Evolutionary conservation across 768 basidiomycete species (phyloP).

Genomic region (Psilocybe subaeruginosa): DNA sequence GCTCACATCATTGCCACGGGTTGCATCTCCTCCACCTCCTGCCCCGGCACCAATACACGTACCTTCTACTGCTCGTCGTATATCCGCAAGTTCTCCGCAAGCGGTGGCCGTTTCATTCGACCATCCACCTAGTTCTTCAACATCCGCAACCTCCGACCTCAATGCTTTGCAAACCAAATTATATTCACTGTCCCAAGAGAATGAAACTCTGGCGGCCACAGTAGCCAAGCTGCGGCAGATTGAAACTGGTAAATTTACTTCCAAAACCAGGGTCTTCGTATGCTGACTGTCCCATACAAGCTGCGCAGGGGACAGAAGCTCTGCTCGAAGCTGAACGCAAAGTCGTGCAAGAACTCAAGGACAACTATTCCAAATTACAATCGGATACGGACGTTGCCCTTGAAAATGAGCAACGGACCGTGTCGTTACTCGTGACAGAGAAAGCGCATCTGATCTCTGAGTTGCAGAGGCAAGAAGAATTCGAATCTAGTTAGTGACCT

Average conservation of each 20-base stretch:
- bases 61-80: conserved; percentile 16
- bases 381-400: conserved; percentile 35
- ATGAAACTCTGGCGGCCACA: conserved; percentile 18
- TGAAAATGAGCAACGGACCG: conserved; percentile 71
- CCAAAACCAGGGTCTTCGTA: conserved; percentile 7
- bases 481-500: conserved; percentile 61
- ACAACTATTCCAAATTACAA: conserved; percentile 31
- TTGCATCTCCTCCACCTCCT: conserved; percentile 37
- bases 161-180: conserved; percentile 21
- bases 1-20: conserved; percentile 61
- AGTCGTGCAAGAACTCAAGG: conserved; percentile 31
- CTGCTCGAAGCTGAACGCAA: conserved; percentile 36
- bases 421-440: conserved; percentile 76
- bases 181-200: conserved; percentile 23
- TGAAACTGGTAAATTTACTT: conserved; percentile 34
- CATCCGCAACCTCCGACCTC: conserved; percentile 18
- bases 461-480: conserved; percentile 56
- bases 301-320: conserved; percentile 33
- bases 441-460: conserved; percentile 64
- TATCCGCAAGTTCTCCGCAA: conserved; percentile 23
- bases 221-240: conserved; percentile 25
- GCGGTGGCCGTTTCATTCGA: conserved; percentile 21
- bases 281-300: conserved; percentile 24
- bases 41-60: conserved; percentile 5
- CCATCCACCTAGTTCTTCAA: conserved; percentile 19